These are phyloP conservation scores for Colletotrichum sp. DNA, from an alignment of 2,329 filamentous ascomycete genomes.

Conservation along the genomic window DNA sequence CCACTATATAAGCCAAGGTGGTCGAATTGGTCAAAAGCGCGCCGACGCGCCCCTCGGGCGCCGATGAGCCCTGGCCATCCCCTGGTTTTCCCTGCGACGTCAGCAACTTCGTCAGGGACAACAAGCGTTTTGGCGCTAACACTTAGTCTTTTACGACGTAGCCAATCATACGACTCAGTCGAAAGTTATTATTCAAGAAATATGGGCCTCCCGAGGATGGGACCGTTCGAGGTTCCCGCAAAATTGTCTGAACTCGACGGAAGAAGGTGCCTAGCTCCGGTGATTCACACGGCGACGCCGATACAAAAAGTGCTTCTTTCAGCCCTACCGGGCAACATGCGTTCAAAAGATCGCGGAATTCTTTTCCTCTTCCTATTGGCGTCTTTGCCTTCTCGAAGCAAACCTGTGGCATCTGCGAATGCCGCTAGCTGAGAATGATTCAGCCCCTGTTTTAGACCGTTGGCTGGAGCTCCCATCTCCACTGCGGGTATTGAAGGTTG, in stretches of 20 bases:
- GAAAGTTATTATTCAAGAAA: neutral
- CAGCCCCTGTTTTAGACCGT: neutral
- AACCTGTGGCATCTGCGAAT: neutral
- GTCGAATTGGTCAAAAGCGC: neutral
- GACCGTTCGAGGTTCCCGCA: neutral
- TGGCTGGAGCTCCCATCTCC: neutral
- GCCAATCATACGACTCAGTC: neutral
- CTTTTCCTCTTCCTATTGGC: neutral
- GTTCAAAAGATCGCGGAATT: neutral
- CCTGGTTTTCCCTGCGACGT: neutral
- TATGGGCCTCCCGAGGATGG: neutral
- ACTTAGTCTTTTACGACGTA: neutral
- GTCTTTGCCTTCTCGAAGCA: neutral
- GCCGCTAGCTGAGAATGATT: neutral
- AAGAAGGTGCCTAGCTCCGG: neutral
- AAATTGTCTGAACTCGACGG: neutral
- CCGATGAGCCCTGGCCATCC: neutral
- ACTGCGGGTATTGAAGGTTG: neutral
- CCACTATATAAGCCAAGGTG: slow-evolving; percentile 9
- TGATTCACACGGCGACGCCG: neutral
- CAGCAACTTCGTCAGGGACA: neutral
- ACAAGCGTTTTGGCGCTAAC: neutral
- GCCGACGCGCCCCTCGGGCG: neutral
- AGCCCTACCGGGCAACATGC: neutral
- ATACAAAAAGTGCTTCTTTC: neutral